Evolutionary conservation across 2,329 filamentous ascomycete genomes (phyloP).

Genomic region (Aurifilum marmelostoma): DNA sequence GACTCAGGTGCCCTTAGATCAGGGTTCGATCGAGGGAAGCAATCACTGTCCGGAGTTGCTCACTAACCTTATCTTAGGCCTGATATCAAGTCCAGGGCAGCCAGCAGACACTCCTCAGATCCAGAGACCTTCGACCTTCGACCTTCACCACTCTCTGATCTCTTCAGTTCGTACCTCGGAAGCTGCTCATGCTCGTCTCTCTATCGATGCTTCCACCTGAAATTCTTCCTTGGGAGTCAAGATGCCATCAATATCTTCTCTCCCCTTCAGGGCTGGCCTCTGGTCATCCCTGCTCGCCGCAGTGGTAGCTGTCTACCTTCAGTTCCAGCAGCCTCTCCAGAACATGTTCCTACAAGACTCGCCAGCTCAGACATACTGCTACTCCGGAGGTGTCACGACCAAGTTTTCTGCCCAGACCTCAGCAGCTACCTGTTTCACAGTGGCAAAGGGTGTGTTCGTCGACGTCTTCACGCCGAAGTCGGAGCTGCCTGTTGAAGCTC

Average conservation of each 20-base stretch:
- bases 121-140: background rate
- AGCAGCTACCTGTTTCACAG: constrained; percentile 60
- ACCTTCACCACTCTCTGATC: too few species aligned
- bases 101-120: too few species aligned
- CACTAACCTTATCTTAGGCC: constrained; percentile 1
- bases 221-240: background rate
- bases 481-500: constrained; percentile 38
- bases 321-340: constrained; percentile 26
- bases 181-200: background rate
- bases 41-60: background rate
- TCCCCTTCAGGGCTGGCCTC: constrained; percentile 20
- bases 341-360: constrained; percentile 13
- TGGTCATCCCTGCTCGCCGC: constrained; percentile 24
- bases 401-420: constrained; percentile 42
- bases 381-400: constrained; percentile 47
- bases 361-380: constrained; percentile 43
- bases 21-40: background rate
- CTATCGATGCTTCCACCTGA: background rate
- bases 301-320: constrained; percentile 24
- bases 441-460: constrained; percentile 54
- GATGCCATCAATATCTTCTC: constrained; percentile 10
- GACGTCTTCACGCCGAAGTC: constrained; percentile 44
- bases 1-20: too few species aligned
- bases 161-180: too few species aligned
- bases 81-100: background rate